Conservation (phyloP, 768 basidiomycete genomes). For the Termitomyces eurrhizus region DNA sequence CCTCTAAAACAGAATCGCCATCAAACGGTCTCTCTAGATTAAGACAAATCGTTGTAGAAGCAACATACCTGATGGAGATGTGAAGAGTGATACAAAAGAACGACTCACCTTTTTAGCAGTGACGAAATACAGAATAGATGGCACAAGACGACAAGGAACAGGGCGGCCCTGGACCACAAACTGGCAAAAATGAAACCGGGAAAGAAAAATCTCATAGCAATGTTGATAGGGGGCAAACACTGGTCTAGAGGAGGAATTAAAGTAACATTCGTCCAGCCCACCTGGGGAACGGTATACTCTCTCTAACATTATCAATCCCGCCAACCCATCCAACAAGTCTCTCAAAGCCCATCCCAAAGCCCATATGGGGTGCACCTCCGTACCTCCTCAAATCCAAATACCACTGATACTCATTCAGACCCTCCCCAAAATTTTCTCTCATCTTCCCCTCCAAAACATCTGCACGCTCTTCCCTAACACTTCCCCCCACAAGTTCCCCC, state of each 20-base stretch:
- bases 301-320: constrained; percentile 87
- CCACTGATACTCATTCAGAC: constrained; percentile 48
- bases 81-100: too few species aligned
- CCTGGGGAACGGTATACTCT: constrained; percentile 89
- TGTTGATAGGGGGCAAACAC: too few species aligned
- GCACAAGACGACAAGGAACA: too few species aligned
- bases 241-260: constrained; percentile 19
- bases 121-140: too few species aligned
- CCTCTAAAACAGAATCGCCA: too few species aligned
- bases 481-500: constrained; percentile 92
- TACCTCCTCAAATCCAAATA: constrained; percentile 82
- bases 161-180: too few species aligned
- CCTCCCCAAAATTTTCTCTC: constrained; percentile 36
- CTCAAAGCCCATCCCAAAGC: constrained; percentile 96
- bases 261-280: constrained; percentile 80
- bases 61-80: too few species aligned
- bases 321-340: constrained; percentile 83
- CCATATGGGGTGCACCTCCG: constrained; percentile 90
- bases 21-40: too few species aligned
- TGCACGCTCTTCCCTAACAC: constrained; percentile 76
- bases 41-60: too few species aligned
- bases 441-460: constrained; percentile 51
- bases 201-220: too few species aligned
- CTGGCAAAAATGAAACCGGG: too few species aligned
- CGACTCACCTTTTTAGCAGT: too few species aligned